Percentiles rank a stretch among this genome's conserved stretches.
These are phyloP conservation scores for Ilex asprella DNA, from an alignment of 257 asterid species.

Conservation along the genomic window DNA sequence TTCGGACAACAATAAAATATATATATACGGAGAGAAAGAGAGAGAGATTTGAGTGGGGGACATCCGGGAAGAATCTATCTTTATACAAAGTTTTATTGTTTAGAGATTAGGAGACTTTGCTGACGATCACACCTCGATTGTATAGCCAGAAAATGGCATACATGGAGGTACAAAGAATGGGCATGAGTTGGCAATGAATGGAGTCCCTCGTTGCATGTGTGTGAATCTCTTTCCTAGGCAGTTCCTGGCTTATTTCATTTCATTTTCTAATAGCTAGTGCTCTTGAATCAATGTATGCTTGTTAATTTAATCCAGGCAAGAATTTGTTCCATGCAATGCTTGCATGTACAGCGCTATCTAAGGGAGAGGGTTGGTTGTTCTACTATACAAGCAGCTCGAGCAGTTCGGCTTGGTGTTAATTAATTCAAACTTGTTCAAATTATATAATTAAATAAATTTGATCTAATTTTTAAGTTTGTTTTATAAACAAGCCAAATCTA, in stretches of 20 bases:
- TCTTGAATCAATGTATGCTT: slow-evolving; percentile 3
- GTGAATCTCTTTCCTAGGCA: slow-evolving; percentile 9
- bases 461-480: too few relatives aligned
- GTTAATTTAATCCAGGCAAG: too few relatives aligned
- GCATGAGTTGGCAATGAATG: slow-evolving; percentile 2
- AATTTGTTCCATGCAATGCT: slow-evolving; percentile 4
- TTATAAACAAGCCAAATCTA: too few relatives aligned
- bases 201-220: slow-evolving; percentile 13
- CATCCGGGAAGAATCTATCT: not conserved
- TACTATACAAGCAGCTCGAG: not conserved
- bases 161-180: too few relatives aligned
- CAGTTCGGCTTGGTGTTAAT: too few relatives aligned
- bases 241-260: not conserved
- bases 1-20: not conserved
- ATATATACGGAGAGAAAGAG: not conserved
- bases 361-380: slow-evolving; percentile 9
- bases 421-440: too few relatives aligned
- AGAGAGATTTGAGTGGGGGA: slow-evolving; percentile 3
- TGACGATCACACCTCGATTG: too few relatives aligned
- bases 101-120: too few relatives aligned
- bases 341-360: slow-evolving; percentile 16
- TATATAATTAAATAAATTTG: too few relatives aligned
- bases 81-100: not conserved
- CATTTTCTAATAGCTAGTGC: not conserved
- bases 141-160: too few relatives aligned